Percentiles rank a stretch among this genome's conserved stretches.
Conservation (phyloP, 129 eudicot genomes). For the Flaveria ramosissima region DNA sequence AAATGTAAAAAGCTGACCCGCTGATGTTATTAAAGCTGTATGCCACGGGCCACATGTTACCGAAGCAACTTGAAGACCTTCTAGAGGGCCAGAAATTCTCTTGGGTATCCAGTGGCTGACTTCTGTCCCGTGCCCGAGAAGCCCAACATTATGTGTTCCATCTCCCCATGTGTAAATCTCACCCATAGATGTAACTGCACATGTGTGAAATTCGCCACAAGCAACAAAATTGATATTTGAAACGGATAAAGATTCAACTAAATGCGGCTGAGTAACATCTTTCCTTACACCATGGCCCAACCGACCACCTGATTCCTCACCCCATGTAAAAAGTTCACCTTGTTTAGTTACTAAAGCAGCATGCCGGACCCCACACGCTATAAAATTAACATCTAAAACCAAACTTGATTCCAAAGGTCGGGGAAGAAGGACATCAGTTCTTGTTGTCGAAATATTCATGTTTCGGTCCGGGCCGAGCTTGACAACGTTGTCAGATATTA, state of each 20-base stretch:
- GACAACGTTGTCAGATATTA: slow-evolving; percentile 62
- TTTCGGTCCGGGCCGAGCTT: slow-evolving; percentile 61
- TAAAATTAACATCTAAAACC: slow-evolving; percentile 76
- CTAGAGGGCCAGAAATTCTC: slow-evolving; percentile 77
- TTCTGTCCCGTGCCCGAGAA: slow-evolving; percentile 88
- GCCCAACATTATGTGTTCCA: slow-evolving; percentile 87
- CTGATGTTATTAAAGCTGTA: slow-evolving; percentile 77
- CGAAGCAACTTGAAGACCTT: slow-evolving; percentile 72
- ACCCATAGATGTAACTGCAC: slow-evolving; percentile 81
- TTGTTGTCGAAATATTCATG: slow-evolving; percentile 43
- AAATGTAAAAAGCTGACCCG: slow-evolving; percentile 89
- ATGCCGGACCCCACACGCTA: slow-evolving; percentile 89
- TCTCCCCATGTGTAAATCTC: slow-evolving; percentile 95
- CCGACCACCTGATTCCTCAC: slow-evolving; percentile 93
- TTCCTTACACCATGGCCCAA: slow-evolving; percentile 93
- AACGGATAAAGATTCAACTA: slow-evolving; percentile 68
- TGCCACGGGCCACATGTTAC: slow-evolving; percentile 96
- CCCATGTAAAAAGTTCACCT: slow-evolving; percentile 95
- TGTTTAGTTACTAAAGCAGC: slow-evolving; percentile 84
- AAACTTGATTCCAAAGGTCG: slow-evolving; percentile 76
- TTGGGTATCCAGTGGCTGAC: slow-evolving; percentile 95
- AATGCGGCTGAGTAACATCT: slow-evolving; percentile 67
- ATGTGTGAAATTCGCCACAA: slow-evolving; percentile 91
- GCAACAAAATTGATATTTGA: slow-evolving; percentile 72
- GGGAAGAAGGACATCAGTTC: slow-evolving; percentile 77